A percentile compares a stretch with the other conserved stretches of the same genome.
These are phyloP conservation scores for Yarrowia hollandica DNA, from an alignment of 805 yeast genomes.

Conservation along the genomic window DNA sequence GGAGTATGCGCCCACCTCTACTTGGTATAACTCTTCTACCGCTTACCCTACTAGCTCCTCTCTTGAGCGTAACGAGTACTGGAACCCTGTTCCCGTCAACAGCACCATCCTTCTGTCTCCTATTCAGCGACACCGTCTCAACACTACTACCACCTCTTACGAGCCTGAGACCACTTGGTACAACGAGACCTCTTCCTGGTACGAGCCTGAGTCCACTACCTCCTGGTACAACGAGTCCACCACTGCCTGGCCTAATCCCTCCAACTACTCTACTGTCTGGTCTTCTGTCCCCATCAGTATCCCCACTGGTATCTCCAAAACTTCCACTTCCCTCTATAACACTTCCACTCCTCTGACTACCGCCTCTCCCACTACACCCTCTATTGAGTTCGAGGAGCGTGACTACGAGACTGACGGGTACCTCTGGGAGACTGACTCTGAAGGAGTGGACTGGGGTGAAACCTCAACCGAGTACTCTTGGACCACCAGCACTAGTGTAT, in stretches of 20 bases:
- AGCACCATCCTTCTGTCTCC: neutral
- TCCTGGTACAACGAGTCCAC: neutral
- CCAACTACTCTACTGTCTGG: neutral
- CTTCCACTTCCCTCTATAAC: conserved; percentile 8
- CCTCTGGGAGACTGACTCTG: neutral
- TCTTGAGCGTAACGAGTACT: neutral
- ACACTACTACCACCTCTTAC: neutral
- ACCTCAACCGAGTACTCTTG: neutral
- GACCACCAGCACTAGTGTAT: neutral
- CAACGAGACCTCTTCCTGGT: neutral
- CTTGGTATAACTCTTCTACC: neutral
- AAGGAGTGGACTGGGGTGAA: neutral
- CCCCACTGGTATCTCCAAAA: conserved; percentile 8
- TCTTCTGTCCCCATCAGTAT: conserved; percentile 9
- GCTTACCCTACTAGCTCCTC: neutral
- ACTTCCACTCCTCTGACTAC: conserved; percentile 10
- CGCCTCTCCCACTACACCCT: neutral
- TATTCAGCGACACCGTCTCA: neutral
- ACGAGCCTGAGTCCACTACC: neutral
- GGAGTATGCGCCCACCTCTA: neutral
- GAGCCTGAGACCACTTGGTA: neutral
- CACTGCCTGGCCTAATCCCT: neutral
- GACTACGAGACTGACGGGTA: conserved; percentile 6
- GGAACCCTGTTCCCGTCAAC: neutral
- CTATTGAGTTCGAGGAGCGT: neutral